Evolutionary conservation across 768 basidiomycete genomes (phyloP), one percentile per base, ranked within the genome.

Genomic region (Termitomyces sp.): DNA sequence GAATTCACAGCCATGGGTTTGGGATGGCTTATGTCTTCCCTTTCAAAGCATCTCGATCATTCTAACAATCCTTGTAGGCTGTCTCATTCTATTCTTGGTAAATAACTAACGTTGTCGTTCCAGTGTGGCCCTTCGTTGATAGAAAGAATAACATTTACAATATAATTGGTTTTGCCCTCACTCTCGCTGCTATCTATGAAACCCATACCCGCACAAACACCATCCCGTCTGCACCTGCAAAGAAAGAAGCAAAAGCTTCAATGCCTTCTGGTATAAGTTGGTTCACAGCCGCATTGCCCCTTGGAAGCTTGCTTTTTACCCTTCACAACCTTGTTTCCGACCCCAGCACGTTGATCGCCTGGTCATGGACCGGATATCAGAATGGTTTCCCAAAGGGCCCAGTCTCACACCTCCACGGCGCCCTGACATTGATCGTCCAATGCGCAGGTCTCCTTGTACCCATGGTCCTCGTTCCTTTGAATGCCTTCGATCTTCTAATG

Each of bases 301-400:
- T 91, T 9, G 90, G 88, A 2, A 79, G 82, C 33, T 72, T 90
- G 30, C 67, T 94, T 10, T 93, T 89, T 72, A 80, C 81, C 13
- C 66, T 92, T 0, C 88, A 93, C 63, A 85, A 82, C 47, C 76
- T 92, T 44, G 72, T 92, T 52, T 79, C 85, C 3, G 92, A 95
- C 57, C 74, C 88, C 1, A 87, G 85, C 62, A 90, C 91, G 0
- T 79, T 93, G 46, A 78, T 94, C 57, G 84, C 90, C 20, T 93
- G 90, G 88, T 87, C 89, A 2, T 95, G 92, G 92, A 88, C 90
- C 0, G 92, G 92, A n/a, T 94, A 87, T 61, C 80, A 83, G 22
- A 74, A 86, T 45, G 72, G 79, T 38, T 66, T 66, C 3, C 79
- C 85, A 35, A 79, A 73, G 51, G 92, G 92, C 0, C 92, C 92